Conservation (phyloP, 768 basidiomycete genomes). For the Xanthoconium stramineum region DNA sequence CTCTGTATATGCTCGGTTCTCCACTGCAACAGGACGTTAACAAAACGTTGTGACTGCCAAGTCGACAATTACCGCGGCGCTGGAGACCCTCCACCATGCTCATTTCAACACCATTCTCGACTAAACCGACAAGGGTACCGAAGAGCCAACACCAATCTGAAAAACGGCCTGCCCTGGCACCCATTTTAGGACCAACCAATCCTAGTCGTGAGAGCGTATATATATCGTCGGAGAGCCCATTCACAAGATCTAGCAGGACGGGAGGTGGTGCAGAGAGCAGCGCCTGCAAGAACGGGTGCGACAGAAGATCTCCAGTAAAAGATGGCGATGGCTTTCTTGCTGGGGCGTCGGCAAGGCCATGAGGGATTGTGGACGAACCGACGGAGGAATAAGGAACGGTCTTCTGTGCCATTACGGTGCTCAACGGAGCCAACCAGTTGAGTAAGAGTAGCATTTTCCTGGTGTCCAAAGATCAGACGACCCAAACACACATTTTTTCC, state of each 20-base stretch:
- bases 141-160: slow-evolving; percentile 88
- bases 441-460: slow-evolving; percentile 81
- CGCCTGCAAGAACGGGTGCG: slow-evolving; percentile 67
- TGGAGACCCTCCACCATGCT: slow-evolving; percentile 63
- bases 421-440: slow-evolving; percentile 80
- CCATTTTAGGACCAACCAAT: slow-evolving; percentile 59
- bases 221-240: slow-evolving; percentile 75
- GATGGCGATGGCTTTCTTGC: slow-evolving; percentile 3
- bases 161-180: slow-evolving; percentile 68
- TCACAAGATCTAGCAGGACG: slow-evolving; percentile 72
- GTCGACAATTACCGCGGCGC: slow-evolving; percentile 49
- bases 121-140: slow-evolving; percentile 72
- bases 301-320: slow-evolving; percentile 23
- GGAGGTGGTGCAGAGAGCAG: slow-evolving; percentile 80
- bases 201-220: slow-evolving; percentile 72
- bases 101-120: slow-evolving; percentile 80
- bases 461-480: slow-evolving; percentile 7
- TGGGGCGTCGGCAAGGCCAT: slow-evolving; percentile 16
- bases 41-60: not conserved
- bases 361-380: slow-evolving; percentile 24
- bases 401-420: slow-evolving; percentile 68
- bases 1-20: slow-evolving; percentile 68
- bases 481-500: not conserved
- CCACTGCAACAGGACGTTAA: slow-evolving; percentile 44
- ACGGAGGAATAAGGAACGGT: slow-evolving; percentile 54